Base-by-base conservation (phyloP, 2,329 filamentous ascomycete genomes). In the Pseudogymnoascus destructans region DNA sequence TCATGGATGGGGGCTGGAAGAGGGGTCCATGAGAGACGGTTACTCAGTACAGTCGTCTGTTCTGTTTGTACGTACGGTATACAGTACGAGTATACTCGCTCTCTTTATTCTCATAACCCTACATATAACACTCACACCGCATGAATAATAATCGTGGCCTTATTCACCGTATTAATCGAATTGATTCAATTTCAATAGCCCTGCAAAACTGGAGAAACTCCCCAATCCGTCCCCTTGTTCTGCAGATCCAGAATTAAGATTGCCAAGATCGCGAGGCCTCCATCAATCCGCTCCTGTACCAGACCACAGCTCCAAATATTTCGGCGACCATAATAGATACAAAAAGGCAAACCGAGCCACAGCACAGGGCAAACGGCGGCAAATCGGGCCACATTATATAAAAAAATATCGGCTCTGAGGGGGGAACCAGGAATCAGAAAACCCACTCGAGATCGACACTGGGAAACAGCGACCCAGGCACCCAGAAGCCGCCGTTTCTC, bases 211-310 rank as follows among this genome's bases (percentile, higher is more conserved):
- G 54, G 54, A 40, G 54, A 35, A 56, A 13, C 25, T 9, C 25
- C 46, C 46, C 46, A 52, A 52, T 52, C 46, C 15, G 23, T 52
- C 46, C 46, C 46, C 46, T 52, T 17, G 46, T 11, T 52, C 46
- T 52, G 23, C 46, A 52, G 46, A 52, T 52, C 46, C 46, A 52
- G 46, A 30, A 52, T 52, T 52, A 52, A 52, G 46, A 52, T 52
- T 52, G 46, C 46, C 46, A 52, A 52, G 46, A 52, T 52, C 46
- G 46, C 46, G 46, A 52, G 46, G 30, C 46, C 46, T 11, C 46
- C 25, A 30, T 30, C 46, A 27, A 52, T 30, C 30, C 42, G 38
- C 38, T 42, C 38, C 38, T 49, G n/a, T 15, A 30, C 46, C 23
- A 17, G 40, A 30, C 9, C 8, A 5, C 25, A 30, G 46, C 25